These are phyloP conservation scores for Fomitopsis pinicola DNA, from an alignment of 1,284 basidiomycete species.

Conservation along the genomic window DNA sequence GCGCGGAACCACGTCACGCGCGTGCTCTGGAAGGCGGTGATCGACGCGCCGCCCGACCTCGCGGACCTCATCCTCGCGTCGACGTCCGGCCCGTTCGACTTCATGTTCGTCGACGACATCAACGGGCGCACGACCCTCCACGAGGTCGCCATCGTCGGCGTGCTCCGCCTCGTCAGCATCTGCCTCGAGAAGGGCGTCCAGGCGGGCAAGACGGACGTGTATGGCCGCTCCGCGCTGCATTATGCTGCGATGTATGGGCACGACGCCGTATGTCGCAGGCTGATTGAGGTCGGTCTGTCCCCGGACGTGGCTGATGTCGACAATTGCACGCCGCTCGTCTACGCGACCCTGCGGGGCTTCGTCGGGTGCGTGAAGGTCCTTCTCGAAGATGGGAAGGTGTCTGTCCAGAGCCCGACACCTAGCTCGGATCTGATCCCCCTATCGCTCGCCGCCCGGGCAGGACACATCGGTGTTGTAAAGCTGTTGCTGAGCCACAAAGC, in stretches of 20 bases:
- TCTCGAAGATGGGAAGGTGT: constrained; percentile 62
- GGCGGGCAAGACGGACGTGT: constrained; percentile 74
- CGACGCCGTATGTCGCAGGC: constrained; percentile 67
- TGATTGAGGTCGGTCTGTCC: constrained; percentile 68
- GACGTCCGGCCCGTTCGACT: constrained; percentile 76
- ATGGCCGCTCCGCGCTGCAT: constrained; percentile 91
- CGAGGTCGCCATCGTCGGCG: constrained; percentile 86
- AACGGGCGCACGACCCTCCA: constrained; percentile 96
- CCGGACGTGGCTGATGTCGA: constrained; percentile 83
- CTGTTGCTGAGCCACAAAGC: constrained; percentile 80
- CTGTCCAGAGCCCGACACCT: constrained; percentile 51
- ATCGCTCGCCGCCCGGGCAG: constrained; percentile 87
- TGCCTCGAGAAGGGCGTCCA: constrained; percentile 77
- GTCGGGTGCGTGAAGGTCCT: constrained; percentile 79
- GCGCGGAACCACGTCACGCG: constrained; percentile 70
- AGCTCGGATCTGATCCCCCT: constrained; percentile 81
- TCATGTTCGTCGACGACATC: constrained; percentile 93
- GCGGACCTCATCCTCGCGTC: constrained; percentile 74
- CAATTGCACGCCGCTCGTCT: constrained; percentile 91
- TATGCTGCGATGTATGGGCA: constrained; percentile 96
- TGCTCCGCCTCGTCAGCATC: constrained; percentile 74
- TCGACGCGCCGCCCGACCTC: constrained; percentile 71
- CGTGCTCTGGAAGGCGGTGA: constrained; percentile 88
- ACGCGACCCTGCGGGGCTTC: constrained; percentile 87
- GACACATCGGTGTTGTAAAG: constrained; percentile 81